Percentiles rank a stretch among this genome's conserved stretches.
phyloP scores from a whole-genome alignment of 768 basidiomycete species.

The Suillus decipiens region DNA sequence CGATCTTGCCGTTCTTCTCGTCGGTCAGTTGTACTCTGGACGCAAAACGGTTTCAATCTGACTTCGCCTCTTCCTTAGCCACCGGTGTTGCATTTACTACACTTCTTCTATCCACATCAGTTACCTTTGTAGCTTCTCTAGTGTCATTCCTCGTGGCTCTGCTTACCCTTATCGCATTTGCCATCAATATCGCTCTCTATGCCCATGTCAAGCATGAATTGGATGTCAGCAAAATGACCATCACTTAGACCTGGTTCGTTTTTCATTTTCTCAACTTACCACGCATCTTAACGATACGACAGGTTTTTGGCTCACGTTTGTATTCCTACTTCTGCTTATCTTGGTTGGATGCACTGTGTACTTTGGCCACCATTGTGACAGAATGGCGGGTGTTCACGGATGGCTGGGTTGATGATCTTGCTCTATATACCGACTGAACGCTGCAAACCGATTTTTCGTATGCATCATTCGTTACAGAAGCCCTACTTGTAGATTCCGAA shows the following conservation, averaged over 20 bases:
- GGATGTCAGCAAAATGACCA: constrained; percentile 43
- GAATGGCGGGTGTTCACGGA: constrained; percentile 42
- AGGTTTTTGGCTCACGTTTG: constrained; percentile 81
- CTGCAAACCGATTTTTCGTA: background rate
- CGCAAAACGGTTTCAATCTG: background rate
- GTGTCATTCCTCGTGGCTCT: constrained; percentile 67
- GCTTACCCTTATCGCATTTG: constrained; percentile 71
- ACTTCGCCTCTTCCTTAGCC: constrained; percentile 30
- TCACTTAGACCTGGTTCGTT: constrained; percentile 63
- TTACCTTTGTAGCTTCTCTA: constrained; percentile 46
- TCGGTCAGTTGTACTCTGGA: constrained; percentile 49
- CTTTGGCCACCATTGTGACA: constrained; percentile 61
- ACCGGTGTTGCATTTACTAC: constrained; percentile 63
- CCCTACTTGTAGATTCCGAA: background rate
- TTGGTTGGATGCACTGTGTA: constrained; percentile 70
- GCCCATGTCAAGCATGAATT: constrained; percentile 61
- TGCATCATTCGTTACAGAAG: background rate
- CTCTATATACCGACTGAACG: constrained; percentile 3
- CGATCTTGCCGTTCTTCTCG: constrained; percentile 73
- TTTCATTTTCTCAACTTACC: constrained; percentile 6
- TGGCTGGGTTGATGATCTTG: background rate
- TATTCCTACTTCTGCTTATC: constrained; percentile 59
- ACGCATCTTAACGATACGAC: constrained; percentile 5
- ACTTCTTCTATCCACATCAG: constrained; percentile 56
- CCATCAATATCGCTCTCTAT: constrained; percentile 75